Conservation (phyloP, 257 asterid species). For the Henckelia pumila region DNA sequence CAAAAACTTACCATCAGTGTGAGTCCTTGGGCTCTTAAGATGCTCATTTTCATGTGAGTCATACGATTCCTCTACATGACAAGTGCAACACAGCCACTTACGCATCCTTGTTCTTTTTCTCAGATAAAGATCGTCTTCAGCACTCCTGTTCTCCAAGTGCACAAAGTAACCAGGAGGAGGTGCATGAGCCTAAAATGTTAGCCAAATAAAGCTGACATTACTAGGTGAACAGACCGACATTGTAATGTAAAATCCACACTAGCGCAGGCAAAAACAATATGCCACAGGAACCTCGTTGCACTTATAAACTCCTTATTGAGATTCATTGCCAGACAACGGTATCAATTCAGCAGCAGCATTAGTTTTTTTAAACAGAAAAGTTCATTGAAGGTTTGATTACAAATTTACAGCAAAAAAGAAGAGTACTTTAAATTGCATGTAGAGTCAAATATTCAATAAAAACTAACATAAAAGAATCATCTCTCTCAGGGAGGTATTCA, state of each 20-base stretch:
- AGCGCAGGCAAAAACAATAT: conserved; percentile 1
- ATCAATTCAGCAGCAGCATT: not conserved
- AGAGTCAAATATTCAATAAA: not conserved
- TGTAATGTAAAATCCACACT: not conserved
- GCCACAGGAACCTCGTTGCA: conserved; percentile 15
- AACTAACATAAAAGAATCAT: too few relatives aligned
- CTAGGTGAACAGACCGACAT: conserved; percentile 8
- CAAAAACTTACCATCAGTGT: conserved; percentile 52
- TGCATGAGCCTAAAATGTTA: conserved; percentile 53
- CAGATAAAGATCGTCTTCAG: conserved; percentile 50
- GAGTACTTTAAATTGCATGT: not conserved
- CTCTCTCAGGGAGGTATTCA: not conserved
- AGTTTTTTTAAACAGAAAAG: conserved; percentile 10
- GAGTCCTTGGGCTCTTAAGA: conserved; percentile 63
- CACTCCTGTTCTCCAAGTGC: conserved; percentile 48
- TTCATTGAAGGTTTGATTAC: not conserved
- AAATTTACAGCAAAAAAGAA: not conserved
- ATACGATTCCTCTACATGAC: conserved; percentile 67
- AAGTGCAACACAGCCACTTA: conserved; percentile 82
- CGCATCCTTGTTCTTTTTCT: conserved; percentile 76
- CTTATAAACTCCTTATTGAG: conserved; percentile 7
- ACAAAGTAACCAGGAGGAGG: conserved; percentile 70
- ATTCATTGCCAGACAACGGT: conserved; percentile 6
- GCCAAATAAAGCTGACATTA: conserved; percentile 19
- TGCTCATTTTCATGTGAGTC: conserved; percentile 61